Conservation (phyloP, 495 filamentous ascomycete species). For the Beverwykella pulmonaria region DNA sequence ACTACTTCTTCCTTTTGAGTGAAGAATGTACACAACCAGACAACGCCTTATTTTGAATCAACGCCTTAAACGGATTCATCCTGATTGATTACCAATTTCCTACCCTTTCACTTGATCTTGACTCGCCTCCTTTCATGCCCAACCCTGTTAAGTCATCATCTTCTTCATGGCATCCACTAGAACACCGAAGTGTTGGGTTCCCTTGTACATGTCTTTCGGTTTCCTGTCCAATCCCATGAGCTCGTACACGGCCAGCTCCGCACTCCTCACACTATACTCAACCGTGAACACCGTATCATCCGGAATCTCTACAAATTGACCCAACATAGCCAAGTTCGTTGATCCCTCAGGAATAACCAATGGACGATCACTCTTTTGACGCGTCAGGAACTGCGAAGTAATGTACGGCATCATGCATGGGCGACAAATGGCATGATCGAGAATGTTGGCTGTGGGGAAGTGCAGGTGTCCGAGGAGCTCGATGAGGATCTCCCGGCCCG, state of each 20-base stretch:
- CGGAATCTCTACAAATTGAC: conserved; percentile 51
- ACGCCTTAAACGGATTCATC: too few species aligned
- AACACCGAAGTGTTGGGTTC: conserved; percentile 35
- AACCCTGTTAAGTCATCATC: conserved; percentile 22
- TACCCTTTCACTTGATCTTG: too few species aligned
- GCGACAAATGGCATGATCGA: conserved; percentile 13
- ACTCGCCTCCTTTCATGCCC: too few species aligned
- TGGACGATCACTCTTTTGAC: conserved; percentile 44
- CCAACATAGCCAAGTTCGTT: conserved; percentile 48
- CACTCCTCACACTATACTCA: conserved; percentile 51
- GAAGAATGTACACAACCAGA: too few species aligned
- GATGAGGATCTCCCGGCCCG: conserved; percentile 47
- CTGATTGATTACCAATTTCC: too few species aligned
- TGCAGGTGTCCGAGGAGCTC: conserved; percentile 47
- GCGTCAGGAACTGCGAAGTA: conserved; percentile 45
- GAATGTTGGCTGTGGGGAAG: conserved; percentile 22
- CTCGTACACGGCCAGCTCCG: conserved; percentile 48
- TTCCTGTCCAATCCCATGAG: conserved; percentile 36
- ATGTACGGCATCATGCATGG: conserved; percentile 47
- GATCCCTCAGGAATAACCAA: conserved; percentile 42
- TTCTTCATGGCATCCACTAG: conserved; percentile 33
- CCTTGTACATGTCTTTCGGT: conserved; percentile 39
- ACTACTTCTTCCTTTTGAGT: too few species aligned
- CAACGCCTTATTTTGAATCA: too few species aligned
- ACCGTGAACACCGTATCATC: conserved; percentile 49